Percentiles rank a stretch among this genome's conserved stretches.
Evolutionary conservation across 148 eudicot species (phyloP).

Genomic region (Camellia granthamiana): DNA sequence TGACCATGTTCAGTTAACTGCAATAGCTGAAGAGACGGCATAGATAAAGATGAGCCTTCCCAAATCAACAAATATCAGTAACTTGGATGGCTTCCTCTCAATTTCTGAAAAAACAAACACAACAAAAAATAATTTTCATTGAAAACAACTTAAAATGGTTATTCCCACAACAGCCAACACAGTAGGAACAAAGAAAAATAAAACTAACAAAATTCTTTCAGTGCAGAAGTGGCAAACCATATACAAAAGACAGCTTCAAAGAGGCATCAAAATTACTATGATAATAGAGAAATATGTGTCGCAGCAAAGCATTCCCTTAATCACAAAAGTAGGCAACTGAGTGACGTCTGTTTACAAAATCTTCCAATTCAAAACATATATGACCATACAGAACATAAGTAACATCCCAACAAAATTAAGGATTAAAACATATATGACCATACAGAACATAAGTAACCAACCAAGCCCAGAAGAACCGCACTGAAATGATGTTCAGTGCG

Average conservation of each 20-base stretch:
- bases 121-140: background rate
- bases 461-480: no score
- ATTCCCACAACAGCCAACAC: background rate
- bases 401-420: no score
- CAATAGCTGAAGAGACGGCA: conserved; percentile 96
- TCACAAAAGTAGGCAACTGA: background rate
- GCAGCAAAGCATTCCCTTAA: background rate
- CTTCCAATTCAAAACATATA: background rate
- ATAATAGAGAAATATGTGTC: background rate
- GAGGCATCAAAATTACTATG: background rate
- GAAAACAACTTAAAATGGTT: background rate
- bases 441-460: no score
- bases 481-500: background rate
- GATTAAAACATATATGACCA: background rate
- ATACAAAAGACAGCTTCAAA: background rate
- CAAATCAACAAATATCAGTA: conserved; percentile 23
- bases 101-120: background rate
- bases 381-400: background rate
- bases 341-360: background rate
- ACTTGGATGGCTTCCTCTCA: conserved; percentile 23
- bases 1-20: conserved; percentile 92
- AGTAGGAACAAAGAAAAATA: background rate
- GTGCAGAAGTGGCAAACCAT: background rate
- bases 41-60: conserved; percentile 35
- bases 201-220: background rate